Evolutionary conservation across 2,329 filamentous ascomycete species (phyloP).

Genomic region (Cadophora gregata): DNA sequence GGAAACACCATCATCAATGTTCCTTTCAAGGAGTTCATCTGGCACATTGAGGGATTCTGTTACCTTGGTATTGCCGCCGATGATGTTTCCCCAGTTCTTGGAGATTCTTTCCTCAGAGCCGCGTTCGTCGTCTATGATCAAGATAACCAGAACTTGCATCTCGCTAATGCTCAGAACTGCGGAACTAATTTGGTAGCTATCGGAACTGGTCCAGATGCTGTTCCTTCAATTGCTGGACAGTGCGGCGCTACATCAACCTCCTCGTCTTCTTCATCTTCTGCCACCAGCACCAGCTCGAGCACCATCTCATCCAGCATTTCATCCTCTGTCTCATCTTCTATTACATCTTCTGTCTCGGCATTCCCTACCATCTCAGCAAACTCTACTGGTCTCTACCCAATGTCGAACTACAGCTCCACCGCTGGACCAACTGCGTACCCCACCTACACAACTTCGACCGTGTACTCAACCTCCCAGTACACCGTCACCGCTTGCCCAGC

Average conservation of each 20-base stretch:
- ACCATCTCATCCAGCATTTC: constrained; percentile 2
- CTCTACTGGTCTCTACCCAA: constrained; percentile 18
- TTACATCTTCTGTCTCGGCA: background rate
- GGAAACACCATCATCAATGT: constrained; percentile 30
- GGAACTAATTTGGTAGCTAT: constrained; percentile 30
- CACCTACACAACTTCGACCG: constrained; percentile 32
- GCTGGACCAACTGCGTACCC: constrained; percentile 14
- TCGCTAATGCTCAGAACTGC: constrained; percentile 29
- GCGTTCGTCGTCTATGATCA: constrained; percentile 31
- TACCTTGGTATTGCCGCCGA: constrained; percentile 25
- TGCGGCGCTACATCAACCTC: constrained; percentile 22
- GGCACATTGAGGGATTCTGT: constrained; percentile 21
- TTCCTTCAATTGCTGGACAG: constrained; percentile 28
- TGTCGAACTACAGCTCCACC: constrained; percentile 18
- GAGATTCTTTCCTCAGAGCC: constrained; percentile 30
- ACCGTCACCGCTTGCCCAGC: constrained; percentile 40
- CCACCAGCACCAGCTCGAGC: constrained; percentile 5
- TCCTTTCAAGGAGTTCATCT: constrained; percentile 31
- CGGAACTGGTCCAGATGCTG: constrained; percentile 27
- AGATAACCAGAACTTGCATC: constrained; percentile 28
- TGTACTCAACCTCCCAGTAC: constrained; percentile 37
- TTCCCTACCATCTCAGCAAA: constrained; percentile 14
- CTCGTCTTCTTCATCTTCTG: constrained; percentile 12
- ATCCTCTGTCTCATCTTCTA: no score
- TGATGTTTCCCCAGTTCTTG: constrained; percentile 22